These are phyloP conservation scores for Boletus pseudopeckii DNA, from an alignment of 768 basidiomycete species.

Conservation along the genomic window DNA sequence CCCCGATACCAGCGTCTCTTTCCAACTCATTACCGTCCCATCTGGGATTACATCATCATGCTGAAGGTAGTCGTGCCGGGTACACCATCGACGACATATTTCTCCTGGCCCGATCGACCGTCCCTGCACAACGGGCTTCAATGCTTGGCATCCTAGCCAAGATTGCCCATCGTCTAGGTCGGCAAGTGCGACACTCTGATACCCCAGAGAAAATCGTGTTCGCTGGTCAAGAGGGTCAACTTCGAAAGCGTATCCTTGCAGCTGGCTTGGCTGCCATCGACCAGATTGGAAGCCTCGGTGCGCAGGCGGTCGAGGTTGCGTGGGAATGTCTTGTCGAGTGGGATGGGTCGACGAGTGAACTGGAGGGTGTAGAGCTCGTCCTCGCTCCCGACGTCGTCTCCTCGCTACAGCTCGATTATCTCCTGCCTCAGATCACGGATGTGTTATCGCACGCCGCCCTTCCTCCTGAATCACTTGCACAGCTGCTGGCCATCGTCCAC, in stretches of 20 bases:
- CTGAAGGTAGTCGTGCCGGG: constrained; percentile 70
- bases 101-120: constrained; percentile 72
- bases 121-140: constrained; percentile 76
- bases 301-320: constrained; percentile 63
- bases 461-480: constrained; percentile 47
- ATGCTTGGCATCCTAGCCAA: constrained; percentile 74
- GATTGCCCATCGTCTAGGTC: constrained; percentile 42
- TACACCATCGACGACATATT: constrained; percentile 89
- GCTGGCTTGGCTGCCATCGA: constrained; percentile 63
- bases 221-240: constrained; percentile 34
- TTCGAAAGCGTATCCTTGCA: constrained; percentile 62
- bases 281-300: constrained; percentile 65
- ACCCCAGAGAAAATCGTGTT: constrained; percentile 9
- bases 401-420: constrained; percentile 33
- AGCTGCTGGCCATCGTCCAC: constrained; percentile 56
- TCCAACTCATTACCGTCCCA: constrained; percentile 69
- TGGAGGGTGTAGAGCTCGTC: constrained; percentile 45
- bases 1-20: constrained; percentile 54
- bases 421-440: constrained; percentile 51
- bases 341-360: constrained; percentile 34
- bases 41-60: constrained; percentile 89
- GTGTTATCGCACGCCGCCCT: constrained; percentile 40
- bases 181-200: constrained; percentile 9
- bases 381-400: constrained; percentile 19
- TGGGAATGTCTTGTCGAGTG: constrained; percentile 76